Base-by-base conservation (phyloP, 1,284 basidiomycete genomes). In the Lentinula novae-zelandiae region DNA sequence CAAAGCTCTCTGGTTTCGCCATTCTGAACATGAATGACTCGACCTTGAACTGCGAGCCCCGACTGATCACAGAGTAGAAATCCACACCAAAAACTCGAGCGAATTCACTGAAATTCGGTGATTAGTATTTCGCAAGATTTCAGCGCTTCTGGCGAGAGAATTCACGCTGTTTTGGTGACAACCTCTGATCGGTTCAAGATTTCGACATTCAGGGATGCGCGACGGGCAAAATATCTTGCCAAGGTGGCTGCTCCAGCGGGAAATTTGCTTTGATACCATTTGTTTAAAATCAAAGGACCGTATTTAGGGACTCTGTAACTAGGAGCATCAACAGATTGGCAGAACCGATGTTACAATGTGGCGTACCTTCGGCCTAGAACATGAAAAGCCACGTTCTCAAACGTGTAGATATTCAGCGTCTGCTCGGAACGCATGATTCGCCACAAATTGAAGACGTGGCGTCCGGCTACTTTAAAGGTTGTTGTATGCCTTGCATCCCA, bases 11-110 rank as follows among this genome's bases (percentile, higher is more conserved):
- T 0, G 96, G 95, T 75, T 99, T 99, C n/a, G 94, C 93, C 55
- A 99, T 95, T 27, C 95, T 87, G 72, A 97, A 95, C 89, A 99
- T 90, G 76, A 99, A 96, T 0, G 95, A 95, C 77, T 99, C 96
- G 20, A 99, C 96, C 76, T 98, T 98, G 81, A 95, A 98, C 68
- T 99, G 96, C 2, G 94, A 96, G 0, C 96, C 96, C 36, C 97
- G 86, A 65, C 87, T 95, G 62, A 98, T 85, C 49, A 98, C 96
- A 0, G 95, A 97, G 70, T 91, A 93, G 72, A 98, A 98, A 74
- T 99, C 96, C 54, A 99, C 90, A 0, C 96, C 96, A 67, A 98
- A 98, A 12, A 98, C 93, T 12, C 96, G 86, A 17, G 96, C 95
- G 68, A 98, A 98, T 73, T 99, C 96, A 4, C 95, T 96, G 67